These are phyloP conservation scores for Phallus indusiatus DNA, from an alignment of 768 basidiomycete species.

Conservation along the genomic window DNA sequence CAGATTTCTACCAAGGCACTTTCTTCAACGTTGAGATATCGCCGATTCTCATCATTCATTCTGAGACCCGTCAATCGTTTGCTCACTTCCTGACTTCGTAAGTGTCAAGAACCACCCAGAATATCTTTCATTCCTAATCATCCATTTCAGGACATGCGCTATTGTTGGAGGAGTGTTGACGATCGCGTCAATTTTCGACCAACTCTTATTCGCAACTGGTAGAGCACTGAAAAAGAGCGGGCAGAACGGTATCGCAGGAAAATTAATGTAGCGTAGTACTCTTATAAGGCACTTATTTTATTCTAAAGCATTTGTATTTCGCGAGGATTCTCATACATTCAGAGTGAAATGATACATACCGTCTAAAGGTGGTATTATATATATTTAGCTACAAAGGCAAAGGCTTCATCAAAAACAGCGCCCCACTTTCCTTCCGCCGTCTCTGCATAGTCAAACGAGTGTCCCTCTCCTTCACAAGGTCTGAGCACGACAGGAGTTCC, in stretches of 20 bases:
- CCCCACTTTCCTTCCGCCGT: conserved; percentile 34
- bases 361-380: not conserved
- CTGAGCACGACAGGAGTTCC: conserved; percentile 28
- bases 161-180: conserved; percentile 97
- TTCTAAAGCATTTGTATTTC: not conserved
- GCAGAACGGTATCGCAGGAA: conserved; percentile 13
- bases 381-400: conserved; percentile 11
- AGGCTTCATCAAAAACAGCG: conserved; percentile 26
- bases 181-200: conserved; percentile 82
- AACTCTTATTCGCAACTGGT: conserved; percentile 75
- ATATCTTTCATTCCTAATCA: not conserved
- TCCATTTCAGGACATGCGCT: conserved; percentile 69
- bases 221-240: conserved; percentile 60
- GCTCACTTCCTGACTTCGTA: conserved; percentile 98
- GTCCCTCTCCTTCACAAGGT: conserved; percentile 36
- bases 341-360: not conserved
- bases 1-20: conserved; percentile 37
- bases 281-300: not conserved
- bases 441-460: conserved; percentile 46
- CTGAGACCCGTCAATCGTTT: conserved; percentile 86
- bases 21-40: conserved; percentile 97
- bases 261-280: conserved; percentile 12
- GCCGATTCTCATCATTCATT: conserved; percentile 88
- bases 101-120: conserved; percentile 23
- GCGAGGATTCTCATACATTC: not conserved